These are phyloP conservation scores for Penicillium taxi DNA, from an alignment of 495 filamentous ascomycete genomes.

Conservation along the genomic window DNA sequence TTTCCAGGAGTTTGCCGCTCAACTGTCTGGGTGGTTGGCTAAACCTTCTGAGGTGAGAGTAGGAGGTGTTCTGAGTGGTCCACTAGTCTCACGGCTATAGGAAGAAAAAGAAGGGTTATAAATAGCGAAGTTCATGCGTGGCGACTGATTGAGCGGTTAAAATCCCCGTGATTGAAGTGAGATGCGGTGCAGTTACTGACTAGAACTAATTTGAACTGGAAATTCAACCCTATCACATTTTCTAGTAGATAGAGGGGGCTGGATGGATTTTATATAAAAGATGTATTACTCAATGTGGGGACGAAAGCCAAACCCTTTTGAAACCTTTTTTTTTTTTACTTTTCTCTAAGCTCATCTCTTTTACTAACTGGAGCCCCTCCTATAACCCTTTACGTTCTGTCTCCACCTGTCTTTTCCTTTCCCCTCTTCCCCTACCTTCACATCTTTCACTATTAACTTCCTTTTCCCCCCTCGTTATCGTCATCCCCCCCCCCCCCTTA, in stretches of 20 bases:
- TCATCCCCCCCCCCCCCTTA: constrained; percentile 7
- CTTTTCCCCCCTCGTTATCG: constrained; percentile 9
- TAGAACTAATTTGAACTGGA: not conserved
- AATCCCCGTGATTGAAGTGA: not conserved
- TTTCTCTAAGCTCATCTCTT: constrained; percentile 11
- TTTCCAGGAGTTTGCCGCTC: constrained; percentile 20
- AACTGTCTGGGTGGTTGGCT: constrained; percentile 15
- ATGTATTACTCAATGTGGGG: constrained; percentile 1
- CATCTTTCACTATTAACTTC: constrained; percentile 1
- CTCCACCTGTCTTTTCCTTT: constrained; percentile 14
- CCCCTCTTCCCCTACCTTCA: constrained; percentile 7
- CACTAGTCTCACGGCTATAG: constrained; percentile 20
- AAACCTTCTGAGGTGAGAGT: constrained; percentile 23
- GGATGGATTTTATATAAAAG: not conserved
- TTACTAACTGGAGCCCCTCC: constrained; percentile 6
- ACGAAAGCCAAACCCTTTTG: constrained; percentile 3
- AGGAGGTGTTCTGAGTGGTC: constrained; percentile 15
- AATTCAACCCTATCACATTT: constrained; percentile 4
- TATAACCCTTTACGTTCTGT: constrained; percentile 4
- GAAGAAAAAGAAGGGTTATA: constrained; percentile 5
- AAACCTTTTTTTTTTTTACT: constrained; percentile 7
- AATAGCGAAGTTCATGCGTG: constrained; percentile 6
- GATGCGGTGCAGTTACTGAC: not conserved
- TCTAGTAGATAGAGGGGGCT: no score
- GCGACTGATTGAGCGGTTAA: not conserved